A percentile compares a stretch with the other conserved stretches of the same genome.
phyloP scores from a whole-genome alignment of 257 asterid species.

The Ligustrum vulgare region DNA sequence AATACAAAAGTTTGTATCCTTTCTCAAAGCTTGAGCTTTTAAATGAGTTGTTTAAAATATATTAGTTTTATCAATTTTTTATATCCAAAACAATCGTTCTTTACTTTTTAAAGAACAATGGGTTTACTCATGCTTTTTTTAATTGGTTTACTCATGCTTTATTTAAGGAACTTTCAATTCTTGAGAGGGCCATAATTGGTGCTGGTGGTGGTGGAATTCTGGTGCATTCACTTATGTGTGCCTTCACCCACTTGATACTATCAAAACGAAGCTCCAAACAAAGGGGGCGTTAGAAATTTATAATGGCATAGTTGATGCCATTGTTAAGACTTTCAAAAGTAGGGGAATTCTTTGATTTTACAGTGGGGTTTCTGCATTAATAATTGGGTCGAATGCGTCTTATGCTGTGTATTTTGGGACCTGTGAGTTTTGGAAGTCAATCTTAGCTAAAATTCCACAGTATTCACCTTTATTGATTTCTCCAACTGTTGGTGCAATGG shows the following conservation, averaged over 20 bases:
- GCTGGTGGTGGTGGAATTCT: too few relatives aligned
- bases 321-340: constrained; percentile 68
- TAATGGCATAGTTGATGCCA: constrained; percentile 73
- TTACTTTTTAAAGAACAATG: too few relatives aligned
- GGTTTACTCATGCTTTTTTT: too few relatives aligned
- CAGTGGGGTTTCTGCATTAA: constrained; percentile 87
- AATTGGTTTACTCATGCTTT: too few relatives aligned
- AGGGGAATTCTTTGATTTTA: constrained; percentile 83
- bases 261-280: too few relatives aligned
- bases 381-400: constrained; percentile 87
- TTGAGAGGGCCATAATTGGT: too few relatives aligned
- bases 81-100: too few relatives aligned
- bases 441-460: constrained; percentile 56
- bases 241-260: too few relatives aligned
- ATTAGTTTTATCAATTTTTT: background rate
- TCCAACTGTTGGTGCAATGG: constrained; percentile 98
- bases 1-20: background rate
- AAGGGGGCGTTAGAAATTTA: constrained; percentile 85
- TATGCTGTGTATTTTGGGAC: constrained; percentile 95
- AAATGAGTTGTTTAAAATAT: background rate
- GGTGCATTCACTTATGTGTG: too few relatives aligned
- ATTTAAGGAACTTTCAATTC: too few relatives aligned
- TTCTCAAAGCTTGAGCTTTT: background rate
- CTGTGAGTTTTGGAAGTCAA: constrained; percentile 88
- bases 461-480: constrained; percentile 78